Evolutionary conservation across 495 filamentous ascomycete genomes (phyloP).

Genomic region (Cladorrhinum samala): DNA sequence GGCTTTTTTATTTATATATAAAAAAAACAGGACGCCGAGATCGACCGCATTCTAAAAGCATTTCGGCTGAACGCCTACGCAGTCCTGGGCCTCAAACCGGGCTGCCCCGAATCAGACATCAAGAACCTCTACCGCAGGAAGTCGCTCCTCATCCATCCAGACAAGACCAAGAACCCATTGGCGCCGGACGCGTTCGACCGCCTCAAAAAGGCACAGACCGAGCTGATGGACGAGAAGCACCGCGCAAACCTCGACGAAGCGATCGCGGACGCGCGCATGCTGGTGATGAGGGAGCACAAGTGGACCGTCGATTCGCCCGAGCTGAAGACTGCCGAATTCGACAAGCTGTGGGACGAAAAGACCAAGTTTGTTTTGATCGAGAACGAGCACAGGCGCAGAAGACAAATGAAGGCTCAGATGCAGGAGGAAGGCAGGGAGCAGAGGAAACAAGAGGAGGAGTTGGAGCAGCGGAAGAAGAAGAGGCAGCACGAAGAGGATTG

Average conservation of each 20-base stretch:
- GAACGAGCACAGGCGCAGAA: conserved; percentile 75
- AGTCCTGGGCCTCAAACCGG: conserved; percentile 91
- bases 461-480: conserved; percentile 83
- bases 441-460: conserved; percentile 79
- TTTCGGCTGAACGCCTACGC: conserved; percentile 88
- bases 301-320: conserved; percentile 84
- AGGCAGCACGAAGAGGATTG: conserved; percentile 87
- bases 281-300: conserved; percentile 88
- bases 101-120: conserved; percentile 93
- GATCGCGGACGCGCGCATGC: conserved; percentile 90
- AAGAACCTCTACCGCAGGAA: conserved; percentile 90
- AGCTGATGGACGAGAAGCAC: conserved; percentile 89
- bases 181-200: conserved; percentile 96
- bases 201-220: conserved; percentile 86
- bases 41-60: conserved; percentile 85
- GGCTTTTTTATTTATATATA: neutral
- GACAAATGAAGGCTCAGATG: conserved; percentile 89
- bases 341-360: conserved; percentile 81
- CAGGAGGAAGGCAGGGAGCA: conserved; percentile 93
- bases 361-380: conserved; percentile 89
- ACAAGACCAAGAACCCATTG: conserved; percentile 87
- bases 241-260: conserved; percentile 84
- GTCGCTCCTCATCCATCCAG: conserved; percentile 95
- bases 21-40: conserved; percentile 74
- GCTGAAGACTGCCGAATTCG: conserved; percentile 74